Conservation (phyloP, 2,329 filamentous ascomycete species). For the Lizonia empirigonia region DNA sequence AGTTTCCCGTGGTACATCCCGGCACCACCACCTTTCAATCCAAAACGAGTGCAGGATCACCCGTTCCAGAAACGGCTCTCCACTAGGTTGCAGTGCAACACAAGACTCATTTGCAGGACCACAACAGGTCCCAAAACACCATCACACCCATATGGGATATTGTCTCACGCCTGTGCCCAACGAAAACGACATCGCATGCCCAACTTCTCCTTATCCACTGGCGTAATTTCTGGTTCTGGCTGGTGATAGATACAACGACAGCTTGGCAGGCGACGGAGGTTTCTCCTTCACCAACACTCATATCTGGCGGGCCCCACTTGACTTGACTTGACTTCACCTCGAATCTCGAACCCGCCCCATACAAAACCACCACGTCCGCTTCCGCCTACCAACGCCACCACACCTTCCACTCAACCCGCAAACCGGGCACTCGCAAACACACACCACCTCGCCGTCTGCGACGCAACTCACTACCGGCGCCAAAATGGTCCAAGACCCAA, state of each 20-base stretch:
- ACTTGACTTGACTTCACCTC: conserved; percentile 5
- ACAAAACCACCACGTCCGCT: neutral
- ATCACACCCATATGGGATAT: conserved; percentile 1
- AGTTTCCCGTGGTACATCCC: conserved; percentile 6
- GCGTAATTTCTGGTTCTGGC: neutral
- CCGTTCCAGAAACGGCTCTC: conserved; percentile 16
- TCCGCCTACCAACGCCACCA: neutral
- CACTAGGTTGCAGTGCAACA: conserved; percentile 25
- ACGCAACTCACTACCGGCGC: neutral
- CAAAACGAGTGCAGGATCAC: conserved; percentile 15
- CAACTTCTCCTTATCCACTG: neutral
- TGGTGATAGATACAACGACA: conserved; percentile 14
- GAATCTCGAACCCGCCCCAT: neutral
- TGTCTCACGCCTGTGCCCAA: neutral
- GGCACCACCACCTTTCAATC: conserved; percentile 12
- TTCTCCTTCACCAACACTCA: conserved; percentile 6
- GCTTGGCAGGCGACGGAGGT: conserved; percentile 3
- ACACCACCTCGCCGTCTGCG: neutral
- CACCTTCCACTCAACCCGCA: neutral
- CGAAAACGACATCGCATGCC: conserved; percentile 8
- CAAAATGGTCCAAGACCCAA: conserved; percentile 62
- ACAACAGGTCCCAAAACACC: conserved; percentile 12
- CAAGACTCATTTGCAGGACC: conserved; percentile 16
- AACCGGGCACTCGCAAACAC: neutral
- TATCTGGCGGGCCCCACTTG: conserved; percentile 10